Base-by-base conservation (phyloP, 805 yeast species). In the Cyberlindnera maritima region DNA sequence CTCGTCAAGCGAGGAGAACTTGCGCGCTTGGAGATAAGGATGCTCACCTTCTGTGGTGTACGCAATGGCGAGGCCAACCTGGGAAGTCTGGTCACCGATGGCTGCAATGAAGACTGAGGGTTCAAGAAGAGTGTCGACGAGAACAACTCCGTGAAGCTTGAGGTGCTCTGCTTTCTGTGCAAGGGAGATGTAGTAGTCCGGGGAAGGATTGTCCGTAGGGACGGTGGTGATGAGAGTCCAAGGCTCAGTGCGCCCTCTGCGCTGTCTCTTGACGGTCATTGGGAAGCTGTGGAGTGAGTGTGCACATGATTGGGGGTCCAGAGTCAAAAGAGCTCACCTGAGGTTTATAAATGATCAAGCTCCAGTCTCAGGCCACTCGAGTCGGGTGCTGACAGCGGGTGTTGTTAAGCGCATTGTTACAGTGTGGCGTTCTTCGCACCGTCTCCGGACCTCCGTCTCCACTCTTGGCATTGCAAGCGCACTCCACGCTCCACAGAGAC, bases 51-150 rank as follows among this genome's bases (percentile, higher is more conserved):
- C 58, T 12, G 73, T 69, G 15, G 67, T 42, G 31, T 47, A 47
- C 2, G 36, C 61, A 33, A 65, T 61, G 3, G 71, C 66, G 20
- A 70, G 50, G 6, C 71, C 74, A 51, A 69, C 62, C 59, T 48
- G 29, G 62, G 46, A 33, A 59, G 64, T 44, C 58, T 49, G 9
- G 68, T 69, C 15, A 55, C 70, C 11, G 5, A 46, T 10, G 3
- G 71, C 68, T 20, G 74, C 68, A 63, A 70, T 32, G 47, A 64
- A 69, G n/a, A 64, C 69, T 37, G 67, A 71, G 37, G 68, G 68
- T 3, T 63, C 67, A 7, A 69, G 70, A 26, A 68, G 47, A 14
- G 61, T 63, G 53, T 68, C 73, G 14, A 69, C 69, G 40, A 68
- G 47, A 36, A 69, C 65, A 1, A 68, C 34, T 2, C 61, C 64